Conservation (phyloP, 164 flowering plant genomes). For the Echeveria elegans region DNA sequence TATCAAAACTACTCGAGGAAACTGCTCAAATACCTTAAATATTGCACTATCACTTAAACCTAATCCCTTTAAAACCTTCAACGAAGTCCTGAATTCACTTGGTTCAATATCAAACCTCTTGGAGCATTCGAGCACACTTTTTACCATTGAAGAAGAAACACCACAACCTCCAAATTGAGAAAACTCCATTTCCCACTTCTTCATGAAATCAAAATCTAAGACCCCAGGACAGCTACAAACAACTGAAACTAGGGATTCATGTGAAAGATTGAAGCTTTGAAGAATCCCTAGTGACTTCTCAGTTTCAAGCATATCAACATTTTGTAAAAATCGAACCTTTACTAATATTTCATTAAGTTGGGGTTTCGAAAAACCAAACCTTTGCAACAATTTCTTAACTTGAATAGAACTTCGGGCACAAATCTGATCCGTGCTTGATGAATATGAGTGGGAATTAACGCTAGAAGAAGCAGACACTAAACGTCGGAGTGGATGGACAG, state of each 20-base stretch:
- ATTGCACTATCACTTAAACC: conserved; percentile 46
- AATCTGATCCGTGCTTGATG: conserved; percentile 14
- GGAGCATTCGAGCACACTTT: conserved; percentile 40
- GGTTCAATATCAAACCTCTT: conserved; percentile 38
- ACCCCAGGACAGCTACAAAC: conserved; percentile 47
- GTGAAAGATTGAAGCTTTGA: conserved; percentile 36
- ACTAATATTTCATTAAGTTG: conserved; percentile 31
- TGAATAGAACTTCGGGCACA: conserved; percentile 25
- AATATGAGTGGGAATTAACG: neutral
- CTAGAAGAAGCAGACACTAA: neutral
- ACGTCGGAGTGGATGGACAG: neutral
- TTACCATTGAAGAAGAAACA: conserved; percentile 26
- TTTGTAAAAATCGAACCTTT: conserved; percentile 34
- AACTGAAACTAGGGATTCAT: conserved; percentile 33
- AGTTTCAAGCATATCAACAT: conserved; percentile 21
- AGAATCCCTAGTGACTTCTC: conserved; percentile 46
- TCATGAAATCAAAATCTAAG: conserved; percentile 41
- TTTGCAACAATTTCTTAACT: conserved; percentile 41
- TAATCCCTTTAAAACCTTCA: conserved; percentile 36
- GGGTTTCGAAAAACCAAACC: conserved; percentile 50
- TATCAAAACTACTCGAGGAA: conserved; percentile 37
- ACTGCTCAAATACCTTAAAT: conserved; percentile 43
- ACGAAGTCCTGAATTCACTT: conserved; percentile 20
- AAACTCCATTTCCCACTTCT: conserved; percentile 43
- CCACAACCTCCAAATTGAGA: conserved; percentile 16